These are phyloP conservation scores for Colletotrichum theobromicola DNA, from an alignment of 2,329 filamentous ascomycete genomes.

Conservation along the genomic window DNA sequence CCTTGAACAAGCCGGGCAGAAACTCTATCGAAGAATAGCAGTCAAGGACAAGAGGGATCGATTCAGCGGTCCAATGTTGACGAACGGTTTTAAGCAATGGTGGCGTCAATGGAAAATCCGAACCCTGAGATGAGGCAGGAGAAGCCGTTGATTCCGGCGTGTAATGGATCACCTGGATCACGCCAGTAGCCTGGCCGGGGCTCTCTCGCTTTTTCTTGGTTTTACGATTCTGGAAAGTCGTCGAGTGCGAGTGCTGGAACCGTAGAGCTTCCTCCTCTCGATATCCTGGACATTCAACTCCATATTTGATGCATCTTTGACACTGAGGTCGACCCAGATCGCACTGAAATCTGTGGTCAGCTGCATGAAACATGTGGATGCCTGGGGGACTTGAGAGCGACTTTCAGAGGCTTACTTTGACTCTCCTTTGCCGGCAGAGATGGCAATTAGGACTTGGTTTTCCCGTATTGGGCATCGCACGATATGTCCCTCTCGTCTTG, in stretches of 20 bases:
- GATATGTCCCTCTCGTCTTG: accelerated
- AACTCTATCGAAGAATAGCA: conserved; percentile 41
- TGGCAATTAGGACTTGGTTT: conserved; percentile 46
- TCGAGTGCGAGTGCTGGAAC: conserved; percentile 39
- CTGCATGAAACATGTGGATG: neutral
- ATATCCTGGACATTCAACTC: conserved; percentile 43
- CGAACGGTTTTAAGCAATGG: conserved; percentile 21
- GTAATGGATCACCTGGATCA: neutral
- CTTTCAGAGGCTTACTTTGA: conserved; percentile 38
- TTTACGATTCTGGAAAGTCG: conserved; percentile 28
- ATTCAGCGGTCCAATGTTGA: conserved; percentile 44
- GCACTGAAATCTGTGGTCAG: conserved; percentile 33
- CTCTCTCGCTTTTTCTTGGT: conserved; percentile 30
- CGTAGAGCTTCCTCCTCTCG: conserved; percentile 43
- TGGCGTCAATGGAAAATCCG: neutral
- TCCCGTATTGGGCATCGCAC: conserved; percentile 44
- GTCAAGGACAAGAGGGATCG: conserved; percentile 42
- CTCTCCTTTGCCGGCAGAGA: conserved; percentile 42
- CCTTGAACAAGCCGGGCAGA: conserved; percentile 32
- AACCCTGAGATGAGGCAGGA: neutral
- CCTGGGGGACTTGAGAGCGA: neutral
- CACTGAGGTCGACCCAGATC: conserved; percentile 44
- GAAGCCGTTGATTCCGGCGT: neutral
- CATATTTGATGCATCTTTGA: conserved; percentile 46
- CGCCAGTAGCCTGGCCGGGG: neutral